Conservation (phyloP, 202 grass and related monocot species). For the Saccharum hybrid region DNA sequence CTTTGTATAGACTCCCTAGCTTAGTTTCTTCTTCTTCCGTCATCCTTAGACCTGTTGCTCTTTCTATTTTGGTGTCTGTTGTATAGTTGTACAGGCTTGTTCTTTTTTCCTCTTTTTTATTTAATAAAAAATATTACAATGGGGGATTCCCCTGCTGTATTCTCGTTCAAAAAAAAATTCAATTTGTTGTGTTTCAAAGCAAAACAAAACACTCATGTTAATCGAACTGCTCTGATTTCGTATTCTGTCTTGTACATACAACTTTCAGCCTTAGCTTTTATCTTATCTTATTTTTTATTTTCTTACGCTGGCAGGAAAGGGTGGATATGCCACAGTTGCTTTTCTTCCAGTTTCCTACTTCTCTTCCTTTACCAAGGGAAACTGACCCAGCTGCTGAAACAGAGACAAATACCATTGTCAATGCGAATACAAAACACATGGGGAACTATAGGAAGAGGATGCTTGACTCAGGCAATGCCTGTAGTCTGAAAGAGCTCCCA, state of each 20-base stretch:
- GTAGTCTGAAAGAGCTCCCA: conserved; percentile 53
- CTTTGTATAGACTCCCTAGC: no score
- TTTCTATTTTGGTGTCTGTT: no score
- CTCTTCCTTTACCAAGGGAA: conserved; percentile 51
- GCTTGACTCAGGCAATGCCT: conserved; percentile 17
- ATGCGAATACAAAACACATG: conserved; percentile 19
- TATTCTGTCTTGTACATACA: background rate
- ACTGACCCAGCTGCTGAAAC: background rate
- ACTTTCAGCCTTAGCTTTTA: background rate
- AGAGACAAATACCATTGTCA: conserved; percentile 20
- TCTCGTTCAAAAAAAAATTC: no score
- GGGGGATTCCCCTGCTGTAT: no score
- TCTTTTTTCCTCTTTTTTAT: no score
- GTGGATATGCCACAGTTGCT: conserved; percentile 53
- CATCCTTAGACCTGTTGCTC: no score
- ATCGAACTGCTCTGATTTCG: background rate
- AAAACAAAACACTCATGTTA: conserved; percentile 11
- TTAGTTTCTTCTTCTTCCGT: no score
- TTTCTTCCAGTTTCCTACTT: conserved; percentile 78
- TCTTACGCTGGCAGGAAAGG: conserved; percentile 50
- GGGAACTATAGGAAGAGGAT: conserved; percentile 35
- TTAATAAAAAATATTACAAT: no score
- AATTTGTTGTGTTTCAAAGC: conserved; percentile 20
- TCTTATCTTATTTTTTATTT: conserved; percentile 20
- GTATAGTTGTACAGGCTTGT: no score